Evolutionary conservation across 2,329 filamentous ascomycete species (phyloP), one percentile per base, ranked within the genome.

Genomic region (Scytalidium lignicola): DNA sequence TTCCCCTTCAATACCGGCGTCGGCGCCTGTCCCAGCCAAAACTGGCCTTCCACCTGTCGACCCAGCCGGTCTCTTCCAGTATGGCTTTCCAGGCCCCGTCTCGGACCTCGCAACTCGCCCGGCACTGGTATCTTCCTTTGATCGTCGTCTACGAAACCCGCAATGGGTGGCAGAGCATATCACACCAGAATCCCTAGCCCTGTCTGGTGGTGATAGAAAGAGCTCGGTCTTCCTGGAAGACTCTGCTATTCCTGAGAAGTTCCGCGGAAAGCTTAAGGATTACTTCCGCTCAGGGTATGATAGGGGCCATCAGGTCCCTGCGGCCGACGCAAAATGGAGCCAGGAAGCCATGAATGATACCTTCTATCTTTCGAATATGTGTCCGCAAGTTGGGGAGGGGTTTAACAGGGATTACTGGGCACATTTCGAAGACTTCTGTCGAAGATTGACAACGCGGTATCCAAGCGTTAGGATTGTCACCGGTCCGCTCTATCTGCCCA

Each of bases 331-430:
- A 49, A 95, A 95, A 73, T 99, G 93, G 91, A 88, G 84, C 55
- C 93, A 99, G 70, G 69, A 80, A 29, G 91, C 93, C 55, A 96
- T 99, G 90, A 83, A 99, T 70, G 89, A 88, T 50, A 99, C 93
- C 2, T 99, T 99, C 65, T 85, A 82, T 63, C 79, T 99, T 49
- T 86, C 80, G 65, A 99, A 99, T 73, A 99, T 99, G 91, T 96
- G 91, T 65, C 93, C 93, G 26, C 93, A 99, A 72, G 93, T 99
- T 23, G 93, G 93, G 58, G 90, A 96, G 65, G 93, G 93, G 51
- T 99, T 99, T 78, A 99, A 99, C 73, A 81, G 93, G 46, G 93
- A 99, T 73, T 99, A 99, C 79, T 99, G 93, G 93, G 88, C 93
- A 32, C 93, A 99, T 68, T 91, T 99, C 58, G 93, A 99, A 72